Conservation (phyloP, 805 yeast species). For the Wickerhamomyces silvicola region DNA sequence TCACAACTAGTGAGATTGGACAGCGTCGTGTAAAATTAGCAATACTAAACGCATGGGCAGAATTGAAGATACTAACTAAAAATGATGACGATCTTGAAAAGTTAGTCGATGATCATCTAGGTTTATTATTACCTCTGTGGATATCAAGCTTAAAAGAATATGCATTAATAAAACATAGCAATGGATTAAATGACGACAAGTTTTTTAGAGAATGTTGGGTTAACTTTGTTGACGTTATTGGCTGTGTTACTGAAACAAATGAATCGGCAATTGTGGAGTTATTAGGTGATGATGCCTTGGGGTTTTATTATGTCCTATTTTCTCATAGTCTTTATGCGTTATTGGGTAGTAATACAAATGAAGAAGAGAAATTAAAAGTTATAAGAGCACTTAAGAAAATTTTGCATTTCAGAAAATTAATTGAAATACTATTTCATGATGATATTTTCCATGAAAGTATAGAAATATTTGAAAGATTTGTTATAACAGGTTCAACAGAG, state of each 20-base stretch:
- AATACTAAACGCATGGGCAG: slow-evolving; percentile 70
- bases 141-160: slow-evolving; percentile 66
- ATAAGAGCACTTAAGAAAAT: slow-evolving; percentile 49
- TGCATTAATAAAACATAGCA: slow-evolving; percentile 46
- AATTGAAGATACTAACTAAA: slow-evolving; percentile 34
- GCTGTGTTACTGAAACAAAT: slow-evolving; percentile 52
- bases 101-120: slow-evolving; percentile 50
- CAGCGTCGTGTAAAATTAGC: slow-evolving; percentile 47
- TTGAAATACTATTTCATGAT: slow-evolving; percentile 56
- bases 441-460: slow-evolving; percentile 68
- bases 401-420: slow-evolving; percentile 48
- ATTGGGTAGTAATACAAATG: slow-evolving; percentile 32
- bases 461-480: slow-evolving; percentile 67
- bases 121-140: slow-evolving; percentile 72
- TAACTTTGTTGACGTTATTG: slow-evolving; percentile 69
- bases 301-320: slow-evolving; percentile 72
- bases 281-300: slow-evolving; percentile 50
- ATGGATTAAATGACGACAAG: slow-evolving; percentile 30
- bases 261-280: slow-evolving; percentile 37
- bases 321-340: slow-evolving; percentile 79
- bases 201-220: slow-evolving; percentile 63
- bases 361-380: slow-evolving; percentile 27
- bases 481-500: slow-evolving; percentile 44
- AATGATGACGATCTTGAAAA: slow-evolving; percentile 38
- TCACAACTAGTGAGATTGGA: slow-evolving; percentile 36